Percentiles rank a stretch among this genome's conserved stretches.
Evolutionary conservation across 805 yeast genomes (phyloP).

Genomic region (Nakazawaea peltata): DNA sequence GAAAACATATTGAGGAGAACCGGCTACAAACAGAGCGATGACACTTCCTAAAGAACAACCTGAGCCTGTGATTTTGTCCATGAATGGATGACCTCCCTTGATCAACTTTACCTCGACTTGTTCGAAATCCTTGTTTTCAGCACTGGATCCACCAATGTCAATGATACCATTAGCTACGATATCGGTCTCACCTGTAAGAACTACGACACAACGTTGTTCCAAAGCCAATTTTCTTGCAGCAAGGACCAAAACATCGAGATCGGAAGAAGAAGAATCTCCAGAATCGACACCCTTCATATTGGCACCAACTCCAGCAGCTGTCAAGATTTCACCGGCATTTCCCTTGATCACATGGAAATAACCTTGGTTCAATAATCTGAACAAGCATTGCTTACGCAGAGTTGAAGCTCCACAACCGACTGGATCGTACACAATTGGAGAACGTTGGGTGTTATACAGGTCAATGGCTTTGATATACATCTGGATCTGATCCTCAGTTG

Average conservation of each 20-base stretch:
- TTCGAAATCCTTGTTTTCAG: not conserved
- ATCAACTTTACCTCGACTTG: slow-evolving; percentile 13
- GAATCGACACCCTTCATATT: slow-evolving; percentile 74
- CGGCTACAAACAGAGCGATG: slow-evolving; percentile 51
- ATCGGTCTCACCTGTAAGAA: slow-evolving; percentile 60
- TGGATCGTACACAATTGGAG: slow-evolving; percentile 78
- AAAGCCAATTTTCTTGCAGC: slow-evolving; percentile 43
- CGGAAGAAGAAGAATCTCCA: slow-evolving; percentile 12
- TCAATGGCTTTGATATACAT: slow-evolving; percentile 43
- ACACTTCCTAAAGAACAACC: slow-evolving; percentile 80
- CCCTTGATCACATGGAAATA: slow-evolving; percentile 70
- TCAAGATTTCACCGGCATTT: slow-evolving; percentile 69
- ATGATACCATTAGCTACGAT: slow-evolving; percentile 37
- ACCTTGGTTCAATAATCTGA: slow-evolving; percentile 45
- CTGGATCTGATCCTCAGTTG: slow-evolving; percentile 33
- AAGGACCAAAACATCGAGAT: slow-evolving; percentile 21
- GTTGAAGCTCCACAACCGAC: slow-evolving; percentile 87
- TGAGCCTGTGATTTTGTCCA: slow-evolving; percentile 70
- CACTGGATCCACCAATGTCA: not conserved
- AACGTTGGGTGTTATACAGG: slow-evolving; percentile 46
- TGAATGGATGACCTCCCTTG: slow-evolving; percentile 50
- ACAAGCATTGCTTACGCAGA: slow-evolving; percentile 42
- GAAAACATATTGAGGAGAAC: slow-evolving; percentile 29
- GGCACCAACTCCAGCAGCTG: slow-evolving; percentile 41
- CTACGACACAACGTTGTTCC: slow-evolving; percentile 51